Conservation (phyloP, 345 rosid genomes). For the Balakata baccata region DNA sequence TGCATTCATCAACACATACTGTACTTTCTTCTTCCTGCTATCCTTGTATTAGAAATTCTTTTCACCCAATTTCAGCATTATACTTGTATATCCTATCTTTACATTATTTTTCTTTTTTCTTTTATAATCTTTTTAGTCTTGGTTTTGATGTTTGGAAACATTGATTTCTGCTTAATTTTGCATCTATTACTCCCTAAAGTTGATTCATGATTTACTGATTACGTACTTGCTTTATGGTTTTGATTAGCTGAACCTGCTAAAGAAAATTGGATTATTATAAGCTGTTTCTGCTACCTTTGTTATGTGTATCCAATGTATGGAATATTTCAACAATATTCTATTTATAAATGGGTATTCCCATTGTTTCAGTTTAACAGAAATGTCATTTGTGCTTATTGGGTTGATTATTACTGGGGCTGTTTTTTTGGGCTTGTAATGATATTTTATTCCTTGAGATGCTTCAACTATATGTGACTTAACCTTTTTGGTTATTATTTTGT, state of each 20-base stretch:
- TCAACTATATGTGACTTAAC: constrained; percentile 17
- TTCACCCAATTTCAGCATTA: neutral
- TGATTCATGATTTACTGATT: neutral
- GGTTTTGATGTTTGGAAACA: neutral
- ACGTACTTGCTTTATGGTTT: neutral
- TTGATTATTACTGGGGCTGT: too few relatives aligned
- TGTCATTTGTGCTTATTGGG: constrained; percentile 11
- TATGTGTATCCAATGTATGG: constrained; percentile 17
- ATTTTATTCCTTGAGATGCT: constrained; percentile 23
- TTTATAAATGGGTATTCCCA: neutral
- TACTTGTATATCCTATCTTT: neutral
- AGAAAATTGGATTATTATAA: neutral
- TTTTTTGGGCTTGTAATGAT: constrained; percentile 21
- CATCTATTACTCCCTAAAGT: constrained; percentile 3
- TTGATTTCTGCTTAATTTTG: constrained; percentile 7
- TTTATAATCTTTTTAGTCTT: constrained; percentile 8
- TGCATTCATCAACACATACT: constrained; percentile 23
- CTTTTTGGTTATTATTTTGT: constrained; percentile 21
- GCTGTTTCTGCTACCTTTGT: neutral
- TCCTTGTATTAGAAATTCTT: constrained; percentile 21
- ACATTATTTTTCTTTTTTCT: too few relatives aligned
- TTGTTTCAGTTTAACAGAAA: constrained; percentile 2
- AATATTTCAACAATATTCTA: constrained; percentile 13
- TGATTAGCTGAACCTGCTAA: constrained; percentile 9
- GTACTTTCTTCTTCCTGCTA: constrained; percentile 20